Base-by-base conservation (phyloP, 192 early-diverging fungal genomes). In the Glomus cerebriforme region DNA sequence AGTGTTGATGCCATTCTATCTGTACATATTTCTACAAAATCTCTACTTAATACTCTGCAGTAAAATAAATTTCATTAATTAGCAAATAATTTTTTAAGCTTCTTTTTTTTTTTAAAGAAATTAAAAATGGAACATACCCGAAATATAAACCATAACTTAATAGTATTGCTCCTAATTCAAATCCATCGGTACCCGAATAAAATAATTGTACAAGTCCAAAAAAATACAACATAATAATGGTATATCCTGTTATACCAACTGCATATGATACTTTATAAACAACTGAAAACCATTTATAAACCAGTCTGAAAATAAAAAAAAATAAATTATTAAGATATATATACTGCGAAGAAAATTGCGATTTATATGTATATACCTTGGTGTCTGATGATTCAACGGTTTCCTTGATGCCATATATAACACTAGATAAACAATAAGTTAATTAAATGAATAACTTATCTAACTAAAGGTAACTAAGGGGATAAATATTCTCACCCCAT, bases 21-120 rank as follows among this genome's bases (percentile, higher is more conserved):
- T 10, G 87, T 85, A 71, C 89, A 90, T 59, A 90, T 88, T 65
- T 90, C 89, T 0, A 90, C 89, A 82, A 90, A 88, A 79, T 90
- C 89, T 31, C 89, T 81, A 62, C 88, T 86, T 59, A 90, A 79
- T 17, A 90, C 88, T 54, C 87, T 90, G 47, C 59, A 59, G 37
- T 26, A 43, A 7, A 45, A 37, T 35, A 27, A 68, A 59, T 29
- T 32, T 67, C 34, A 26, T 34, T 59, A 32, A 6, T 59, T 43
- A 39, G 22, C 22, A 17, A 45, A 43, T 10, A 43, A 43, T 43
- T 12, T n/a, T n/a, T n/a, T n/a, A n/a, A n/a, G n/a, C n/a, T n/a
- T 10, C 10, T 43, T 12, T 43, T 43, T 43, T 43, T 1, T 12
- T 43, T 43, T 12, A 43, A 35, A 32, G 27, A 60, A 60, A 75